Evolutionary conservation across 768 basidiomycete species (phyloP).

Genomic region (Phaeotremella skinneri): DNA sequence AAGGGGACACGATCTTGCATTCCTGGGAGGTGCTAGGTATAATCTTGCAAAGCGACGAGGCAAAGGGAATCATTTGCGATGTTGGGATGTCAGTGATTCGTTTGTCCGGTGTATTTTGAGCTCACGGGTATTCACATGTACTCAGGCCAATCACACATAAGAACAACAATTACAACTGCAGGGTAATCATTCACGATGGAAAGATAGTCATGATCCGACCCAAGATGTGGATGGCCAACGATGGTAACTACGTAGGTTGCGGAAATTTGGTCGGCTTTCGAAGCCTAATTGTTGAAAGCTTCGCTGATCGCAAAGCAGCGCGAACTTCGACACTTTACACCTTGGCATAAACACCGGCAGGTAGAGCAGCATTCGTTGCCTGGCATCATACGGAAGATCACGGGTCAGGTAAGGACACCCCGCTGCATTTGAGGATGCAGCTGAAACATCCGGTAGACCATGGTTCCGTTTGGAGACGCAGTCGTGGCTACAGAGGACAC

Average conservation of each 20-base stretch:
- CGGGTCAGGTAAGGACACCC: conserved; percentile 67
- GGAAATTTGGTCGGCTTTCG: not conserved
- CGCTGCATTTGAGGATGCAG: conserved; percentile 1
- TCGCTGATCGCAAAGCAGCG: conserved; percentile 28
- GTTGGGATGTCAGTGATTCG: conserved; percentile 76
- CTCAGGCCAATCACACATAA: conserved; percentile 93
- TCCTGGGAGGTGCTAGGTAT: conserved; percentile 98
- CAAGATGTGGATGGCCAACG: conserved; percentile 99
- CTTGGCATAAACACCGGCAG: conserved; percentile 85
- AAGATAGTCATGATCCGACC: conserved; percentile 92
- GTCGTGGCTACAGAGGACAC: conserved; percentile 91
- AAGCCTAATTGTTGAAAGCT: conserved; percentile 1
- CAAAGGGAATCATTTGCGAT: conserved; percentile 86
- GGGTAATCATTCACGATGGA: conserved; percentile 79
- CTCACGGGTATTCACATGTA: not conserved
- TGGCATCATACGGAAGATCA: conserved; percentile 79
- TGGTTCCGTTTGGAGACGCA: conserved; percentile 93
- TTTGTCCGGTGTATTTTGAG: not conserved
- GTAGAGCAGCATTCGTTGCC: conserved; percentile 92
- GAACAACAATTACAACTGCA: conserved; percentile 96
- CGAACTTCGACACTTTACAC: conserved; percentile 68
- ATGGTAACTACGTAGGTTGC: conserved; percentile 86
- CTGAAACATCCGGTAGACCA: conserved; percentile 57
- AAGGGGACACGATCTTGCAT: conserved; percentile 93
- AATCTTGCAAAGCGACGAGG: conserved; percentile 74